Conservation (phyloP, 805 yeast genomes). For the Brettanomyces sp. region DNA sequence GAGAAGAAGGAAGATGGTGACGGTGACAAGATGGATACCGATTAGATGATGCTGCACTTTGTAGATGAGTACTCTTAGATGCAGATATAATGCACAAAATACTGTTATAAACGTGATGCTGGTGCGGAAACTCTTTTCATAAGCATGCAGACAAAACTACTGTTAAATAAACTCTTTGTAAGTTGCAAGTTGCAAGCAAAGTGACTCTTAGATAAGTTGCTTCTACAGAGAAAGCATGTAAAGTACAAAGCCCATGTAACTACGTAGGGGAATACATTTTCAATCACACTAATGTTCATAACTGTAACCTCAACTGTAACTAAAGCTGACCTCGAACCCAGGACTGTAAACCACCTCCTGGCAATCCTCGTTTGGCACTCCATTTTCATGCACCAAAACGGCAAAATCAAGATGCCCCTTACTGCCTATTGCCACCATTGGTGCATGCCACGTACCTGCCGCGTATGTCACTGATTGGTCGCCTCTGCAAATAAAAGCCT, state of each 20-base stretch:
- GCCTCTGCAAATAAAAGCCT: constrained; percentile 70
- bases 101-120: no score
- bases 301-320: no score
- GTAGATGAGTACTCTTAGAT: background rate
- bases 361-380: constrained; percentile 69
- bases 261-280: background rate
- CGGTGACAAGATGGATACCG: constrained; percentile 29
- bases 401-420: constrained; percentile 58
- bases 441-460: constrained; percentile 88
- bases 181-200: no score
- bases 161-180: no score
- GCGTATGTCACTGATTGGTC: constrained; percentile 89
- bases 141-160: no score
- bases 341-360: constrained; percentile 69
- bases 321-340: constrained; percentile 32
- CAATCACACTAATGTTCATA: background rate
- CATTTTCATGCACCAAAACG: constrained; percentile 82
- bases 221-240: background rate
- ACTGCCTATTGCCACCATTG: constrained; percentile 78
- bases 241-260: no score
- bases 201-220: no score
- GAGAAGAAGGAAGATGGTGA: constrained; percentile 6
- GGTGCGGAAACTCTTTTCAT: no score
- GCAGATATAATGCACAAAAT: background rate
- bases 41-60: background rate